These are phyloP conservation scores for Adansonia madagascariensis DNA, from an alignment of 441 rosid species.

Conservation along the genomic window DNA sequence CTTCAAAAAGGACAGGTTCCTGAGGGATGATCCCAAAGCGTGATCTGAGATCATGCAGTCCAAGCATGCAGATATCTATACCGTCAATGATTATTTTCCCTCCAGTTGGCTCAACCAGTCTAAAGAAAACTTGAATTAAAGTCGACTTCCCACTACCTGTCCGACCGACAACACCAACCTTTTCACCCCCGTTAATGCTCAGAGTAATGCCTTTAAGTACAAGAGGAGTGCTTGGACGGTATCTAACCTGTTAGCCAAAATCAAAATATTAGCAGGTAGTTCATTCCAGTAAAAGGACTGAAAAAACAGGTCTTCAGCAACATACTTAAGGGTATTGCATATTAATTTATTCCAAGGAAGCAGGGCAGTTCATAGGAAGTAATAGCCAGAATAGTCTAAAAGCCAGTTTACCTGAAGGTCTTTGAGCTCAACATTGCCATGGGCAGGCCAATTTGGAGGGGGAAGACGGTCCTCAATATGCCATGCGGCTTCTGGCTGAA, in stretches of 20 bases:
- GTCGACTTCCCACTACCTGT: constrained; percentile 97
- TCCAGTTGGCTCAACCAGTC: constrained; percentile 83
- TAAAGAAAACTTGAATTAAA: constrained; percentile 80
- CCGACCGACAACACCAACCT: constrained; percentile 87
- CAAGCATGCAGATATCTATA: constrained; percentile 67
- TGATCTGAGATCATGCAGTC: constrained; percentile 88
- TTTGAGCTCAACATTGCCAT: constrained; percentile 65
- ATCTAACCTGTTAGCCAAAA: constrained; percentile 61
- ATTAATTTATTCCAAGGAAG: neutral
- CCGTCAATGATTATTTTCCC: constrained; percentile 83
- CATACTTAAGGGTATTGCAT: neutral
- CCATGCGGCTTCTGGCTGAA: constrained; percentile 84
- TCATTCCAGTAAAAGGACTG: neutral
- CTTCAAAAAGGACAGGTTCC: constrained; percentile 95
- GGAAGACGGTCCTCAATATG: constrained; percentile 59
- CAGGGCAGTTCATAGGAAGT: neutral
- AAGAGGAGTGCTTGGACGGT: constrained; percentile 83
- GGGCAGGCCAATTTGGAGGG: constrained; percentile 76
- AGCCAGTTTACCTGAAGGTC: constrained; percentile 66
- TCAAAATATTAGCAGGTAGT: constrained; percentile 1
- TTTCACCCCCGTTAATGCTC: constrained; percentile 82
- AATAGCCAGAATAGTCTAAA: neutral
- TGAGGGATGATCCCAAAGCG: constrained; percentile 95
- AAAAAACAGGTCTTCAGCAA: neutral
- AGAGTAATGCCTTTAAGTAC: constrained; percentile 82